Evolutionary conservation across 257 asterid species (phyloP), one percentile per base, ranked within the genome.

Genomic region (Capsicum baccatum): DNA sequence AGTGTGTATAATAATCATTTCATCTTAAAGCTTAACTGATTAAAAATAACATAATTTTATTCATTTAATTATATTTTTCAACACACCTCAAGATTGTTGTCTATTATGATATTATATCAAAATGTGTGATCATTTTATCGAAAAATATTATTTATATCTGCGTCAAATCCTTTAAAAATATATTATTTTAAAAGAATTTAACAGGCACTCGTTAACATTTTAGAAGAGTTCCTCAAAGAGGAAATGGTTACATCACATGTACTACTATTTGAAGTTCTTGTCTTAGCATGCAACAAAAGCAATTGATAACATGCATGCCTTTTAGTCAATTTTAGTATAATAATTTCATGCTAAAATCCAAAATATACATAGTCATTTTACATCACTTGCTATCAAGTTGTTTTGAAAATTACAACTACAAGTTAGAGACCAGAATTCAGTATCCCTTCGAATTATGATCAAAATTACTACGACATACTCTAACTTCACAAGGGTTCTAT

Each of bases 321-420:
- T 47, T 62, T 73, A 48, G 80, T 73, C 44, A 73, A 19, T 73
- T 73, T 73, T 48, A 73, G 19, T 73, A 73, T n/a, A 71, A 17
- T 26, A 71, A 17, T 26, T 71, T 71, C 79, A 71, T n/a, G 6
- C 58, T n/a, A n/a, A 73, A 73, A n/a, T 44, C n/a, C 80, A 73
- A 73, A 73, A 47, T 48, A 73, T 73, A 13, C 42, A 63, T 9
- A n/a, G 8, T 1, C 2, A 62, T 21, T 63, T 63, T 48, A 19
- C 79, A n/a, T 47, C 57, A 71, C 58, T 21, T 47, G 16, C 6
- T 10, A 71, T 73, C 6, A 3, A 73, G 6, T 73, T 47, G 10
- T 73, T 47, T 33, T 47, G n/a, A 71, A n/a, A 73, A 50, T 19
- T 2, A 47, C 73, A 66, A 66, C 11, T n/a, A 71, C 6, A 71